A percentile compares a stretch with the other conserved stretches of the same genome.
phyloP scores from a whole-genome alignment of 106 monocot genomes.

The Apostasia shenzhenica region DNA sequence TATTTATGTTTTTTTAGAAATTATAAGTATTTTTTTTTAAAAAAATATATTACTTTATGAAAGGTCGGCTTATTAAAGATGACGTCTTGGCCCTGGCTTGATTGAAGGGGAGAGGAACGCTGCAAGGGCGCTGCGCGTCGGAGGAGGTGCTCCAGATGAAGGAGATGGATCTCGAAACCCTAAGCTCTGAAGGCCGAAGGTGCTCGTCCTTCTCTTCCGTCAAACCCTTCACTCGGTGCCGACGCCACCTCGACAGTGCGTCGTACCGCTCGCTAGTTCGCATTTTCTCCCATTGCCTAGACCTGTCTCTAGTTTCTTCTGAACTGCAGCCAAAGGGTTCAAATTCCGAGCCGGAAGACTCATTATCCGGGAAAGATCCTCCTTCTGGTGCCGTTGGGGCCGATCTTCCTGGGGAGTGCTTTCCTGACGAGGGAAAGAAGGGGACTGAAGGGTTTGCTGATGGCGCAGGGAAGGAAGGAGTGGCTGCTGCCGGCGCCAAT shows the following conservation, averaged over 20 bases:
- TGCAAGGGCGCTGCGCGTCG: too few relatives aligned
- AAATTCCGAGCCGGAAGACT: not conserved
- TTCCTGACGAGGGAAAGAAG: not conserved
- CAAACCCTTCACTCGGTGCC: not conserved
- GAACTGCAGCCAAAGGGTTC: not conserved
- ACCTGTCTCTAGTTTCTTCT: constrained; percentile 11
- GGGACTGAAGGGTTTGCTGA: not conserved
- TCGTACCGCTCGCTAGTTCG: constrained; percentile 60
- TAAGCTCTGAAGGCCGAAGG: not conserved
- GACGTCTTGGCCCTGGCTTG: too few relatives aligned
- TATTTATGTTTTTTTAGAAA: too few relatives aligned
- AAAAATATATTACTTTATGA: too few relatives aligned
- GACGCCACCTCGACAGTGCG: constrained; percentile 52
- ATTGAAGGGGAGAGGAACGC: too few relatives aligned
- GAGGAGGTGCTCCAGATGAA: not conserved
- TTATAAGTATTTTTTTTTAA: too few relatives aligned
- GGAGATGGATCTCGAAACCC: constrained; percentile 12
- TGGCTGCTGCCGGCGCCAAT: not conserved
- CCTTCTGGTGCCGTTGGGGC: not conserved
- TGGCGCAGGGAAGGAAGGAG: not conserved
- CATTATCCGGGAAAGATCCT: not conserved
- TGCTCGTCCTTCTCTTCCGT: not conserved
- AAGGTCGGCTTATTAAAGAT: too few relatives aligned
- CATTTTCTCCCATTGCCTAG: constrained; percentile 41
- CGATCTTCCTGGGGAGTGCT: not conserved